Base-by-base conservation (phyloP, 495 filamentous ascomycete species). In the Aspergillus olivimuriae region DNA sequence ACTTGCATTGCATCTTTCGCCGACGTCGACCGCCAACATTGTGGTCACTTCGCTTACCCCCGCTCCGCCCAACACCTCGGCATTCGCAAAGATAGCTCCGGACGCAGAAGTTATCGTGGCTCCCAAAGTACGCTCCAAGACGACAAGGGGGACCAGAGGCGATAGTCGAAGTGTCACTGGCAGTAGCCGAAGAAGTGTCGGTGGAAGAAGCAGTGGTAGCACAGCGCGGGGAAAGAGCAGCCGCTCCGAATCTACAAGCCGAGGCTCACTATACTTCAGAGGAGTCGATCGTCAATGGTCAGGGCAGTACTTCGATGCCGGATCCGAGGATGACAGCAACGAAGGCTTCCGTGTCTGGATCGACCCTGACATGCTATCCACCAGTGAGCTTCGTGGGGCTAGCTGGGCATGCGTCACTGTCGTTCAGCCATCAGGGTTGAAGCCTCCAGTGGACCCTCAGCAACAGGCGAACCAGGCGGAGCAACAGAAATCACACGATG, bases 101-200 rank as follows among this genome's bases (percentile, higher is more conserved):
- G 89, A 97, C 58, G 91, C 88, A 16, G 92, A 98, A 64, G 89
- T 97, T 38, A 90, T 95, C 45, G 94, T 98, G 18, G 91, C 92
- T 3, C 92, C 92, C 1, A 98, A 98, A 62, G 81, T 74, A 14
- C 75, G 84, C n/a, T 72, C 78, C 21, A 77, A 77, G 39, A 66
- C 70, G 22, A 65, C 63, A 30, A 76, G 78, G 38, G 75, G 75
- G 19, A 66, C 73, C 30, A 62, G 63, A 11, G 70, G 66, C 14
- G 77, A 81, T 39, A 87, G 67, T 59, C 75, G 79, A 51, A 96
- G 86, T 61, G 82, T 87, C 16, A 78, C 83, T 4, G 84, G 66
- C 39, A 76, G 72, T 20, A 75, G 77, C 73, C 80, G 78, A 39
- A 84, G 77, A 55, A 94, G 87, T 53, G 63, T 61, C n/a, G 75